Percentiles rank a stretch among this genome's conserved stretches.
Evolutionary conservation across 1,284 basidiomycete species (phyloP).

Genomic region (Fomitiporia mediterranea): DNA sequence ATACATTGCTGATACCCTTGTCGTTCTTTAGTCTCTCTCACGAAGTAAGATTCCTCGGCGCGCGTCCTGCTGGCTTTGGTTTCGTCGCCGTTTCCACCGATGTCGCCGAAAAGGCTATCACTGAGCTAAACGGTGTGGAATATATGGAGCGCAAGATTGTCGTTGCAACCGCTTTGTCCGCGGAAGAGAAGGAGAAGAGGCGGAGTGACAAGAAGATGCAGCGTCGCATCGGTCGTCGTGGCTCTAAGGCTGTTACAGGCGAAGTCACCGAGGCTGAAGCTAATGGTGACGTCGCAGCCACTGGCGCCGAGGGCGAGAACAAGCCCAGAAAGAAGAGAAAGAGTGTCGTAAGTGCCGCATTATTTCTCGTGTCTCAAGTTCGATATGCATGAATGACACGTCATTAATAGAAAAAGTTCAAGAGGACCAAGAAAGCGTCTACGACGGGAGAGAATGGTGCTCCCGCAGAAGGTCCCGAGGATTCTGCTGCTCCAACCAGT

Average conservation of each 20-base stretch:
- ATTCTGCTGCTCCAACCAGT: slow-evolving; percentile 29
- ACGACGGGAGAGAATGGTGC: slow-evolving; percentile 37
- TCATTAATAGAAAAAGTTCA: slow-evolving; percentile 47
- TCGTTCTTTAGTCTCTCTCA: slow-evolving; percentile 57
- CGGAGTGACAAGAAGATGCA: slow-evolving; percentile 71
- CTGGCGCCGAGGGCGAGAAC: slow-evolving; percentile 47
- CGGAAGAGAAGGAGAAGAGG: slow-evolving; percentile 80
- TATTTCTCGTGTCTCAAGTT: slow-evolving; percentile 20
- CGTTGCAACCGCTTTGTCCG: slow-evolving; percentile 86
- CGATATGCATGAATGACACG: slow-evolving; percentile 12
- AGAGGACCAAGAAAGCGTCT: slow-evolving; percentile 30
- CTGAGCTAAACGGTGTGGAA: slow-evolving; percentile 80
- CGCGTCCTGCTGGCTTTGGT: slow-evolving; percentile 84
- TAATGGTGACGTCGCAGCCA: slow-evolving; percentile 61
- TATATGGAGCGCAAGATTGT: slow-evolving; percentile 84
- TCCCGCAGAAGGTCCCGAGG: slow-evolving; percentile 28
- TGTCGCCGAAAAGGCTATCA: slow-evolving; percentile 83
- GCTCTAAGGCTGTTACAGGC: slow-evolving; percentile 76
- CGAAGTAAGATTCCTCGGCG: slow-evolving; percentile 77
- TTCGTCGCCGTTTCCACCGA: slow-evolving; percentile 80
- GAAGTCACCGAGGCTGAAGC: slow-evolving; percentile 84
- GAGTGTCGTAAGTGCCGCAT: slow-evolving; percentile 49
- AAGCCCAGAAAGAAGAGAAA: slow-evolving; percentile 77
- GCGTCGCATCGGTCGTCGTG: slow-evolving; percentile 75
- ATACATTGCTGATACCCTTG: neutral